Conservation (phyloP, 1,284 basidiomycete genomes). For the Cryptococcus amylolentus region DNA sequence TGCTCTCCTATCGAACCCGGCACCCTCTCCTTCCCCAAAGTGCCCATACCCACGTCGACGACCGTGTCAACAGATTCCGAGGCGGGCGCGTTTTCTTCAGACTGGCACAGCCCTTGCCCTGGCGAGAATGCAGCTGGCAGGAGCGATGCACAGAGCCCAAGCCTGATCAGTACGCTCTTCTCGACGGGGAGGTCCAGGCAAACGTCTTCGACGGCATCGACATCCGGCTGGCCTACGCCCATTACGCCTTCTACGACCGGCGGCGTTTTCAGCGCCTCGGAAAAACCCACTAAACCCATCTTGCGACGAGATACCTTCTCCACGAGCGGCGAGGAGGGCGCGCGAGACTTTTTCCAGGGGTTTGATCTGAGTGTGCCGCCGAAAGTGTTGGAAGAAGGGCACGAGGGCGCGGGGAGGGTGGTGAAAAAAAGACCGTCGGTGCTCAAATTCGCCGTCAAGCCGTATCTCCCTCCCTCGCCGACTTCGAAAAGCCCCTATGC, state of each 20-base stretch:
- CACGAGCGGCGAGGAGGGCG: conserved; percentile 13
- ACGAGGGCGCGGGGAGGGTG: background rate
- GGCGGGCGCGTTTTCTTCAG: conserved; percentile 11
- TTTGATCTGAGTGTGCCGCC: conserved; percentile 10
- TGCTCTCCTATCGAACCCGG: background rate
- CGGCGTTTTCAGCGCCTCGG: background rate
- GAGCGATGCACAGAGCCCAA: conserved; percentile 13
- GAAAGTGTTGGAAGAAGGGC: background rate
- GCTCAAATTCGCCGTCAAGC: conserved; percentile 14
- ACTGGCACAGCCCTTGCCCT: conserved; percentile 4
- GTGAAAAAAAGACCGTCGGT: conserved; percentile 12
- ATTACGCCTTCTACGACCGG: background rate
- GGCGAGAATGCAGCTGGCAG: background rate
- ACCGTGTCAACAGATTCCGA: conserved; percentile 16
- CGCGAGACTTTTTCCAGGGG: conserved; percentile 4
- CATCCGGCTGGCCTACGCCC: conserved; percentile 2
- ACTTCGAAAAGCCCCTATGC: background rate
- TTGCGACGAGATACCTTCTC: conserved; percentile 13
- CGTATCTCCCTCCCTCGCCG: background rate
- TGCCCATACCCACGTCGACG: conserved; percentile 6
- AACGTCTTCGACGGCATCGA: conserved; percentile 1
- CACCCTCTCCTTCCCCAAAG: conserved; percentile 11
- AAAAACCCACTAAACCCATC: conserved; percentile 7
- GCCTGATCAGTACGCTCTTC: conserved; percentile 12
- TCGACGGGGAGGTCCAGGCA: conserved; percentile 1